Evolutionary conservation across 2,329 filamentous ascomycete genomes (phyloP).

Genomic region (Talaromyces sp.): DNA sequence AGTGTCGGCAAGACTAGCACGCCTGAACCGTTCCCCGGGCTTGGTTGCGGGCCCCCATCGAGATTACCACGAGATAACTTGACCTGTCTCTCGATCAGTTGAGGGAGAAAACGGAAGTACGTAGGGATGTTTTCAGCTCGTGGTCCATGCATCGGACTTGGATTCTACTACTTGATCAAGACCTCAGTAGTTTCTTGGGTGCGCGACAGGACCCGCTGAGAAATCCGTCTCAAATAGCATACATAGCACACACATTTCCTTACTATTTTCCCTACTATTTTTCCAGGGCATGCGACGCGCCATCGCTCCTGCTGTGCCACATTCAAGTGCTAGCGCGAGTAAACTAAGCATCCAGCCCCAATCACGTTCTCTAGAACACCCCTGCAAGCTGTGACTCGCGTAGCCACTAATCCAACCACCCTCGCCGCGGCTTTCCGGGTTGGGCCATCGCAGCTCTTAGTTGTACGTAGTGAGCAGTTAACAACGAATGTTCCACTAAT

Average conservation of each 20-base stretch:
- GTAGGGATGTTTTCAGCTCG: not conserved
- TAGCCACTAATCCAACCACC: not conserved
- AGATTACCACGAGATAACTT: not conserved
- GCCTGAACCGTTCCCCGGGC: not conserved
- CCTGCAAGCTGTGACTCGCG: not conserved
- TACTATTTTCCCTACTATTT: not conserved
- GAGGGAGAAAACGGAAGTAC: not conserved
- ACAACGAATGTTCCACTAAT: not conserved
- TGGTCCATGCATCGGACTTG: not conserved
- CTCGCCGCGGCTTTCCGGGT: not conserved
- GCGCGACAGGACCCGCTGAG: not conserved
- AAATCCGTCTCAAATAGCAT: not conserved
- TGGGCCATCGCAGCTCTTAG: not conserved
- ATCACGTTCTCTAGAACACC: not conserved
- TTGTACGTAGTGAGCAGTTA: not conserved
- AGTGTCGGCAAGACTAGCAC: not conserved
- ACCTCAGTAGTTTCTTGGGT: not conserved
- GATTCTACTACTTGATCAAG: not conserved
- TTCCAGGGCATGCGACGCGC: not conserved
- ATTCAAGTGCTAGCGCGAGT: not conserved
- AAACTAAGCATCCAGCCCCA: not conserved
- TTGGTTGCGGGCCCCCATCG: not conserved
- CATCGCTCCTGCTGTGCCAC: not conserved
- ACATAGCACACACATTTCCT: not conserved
- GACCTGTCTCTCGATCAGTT: not conserved